phyloP scores from a whole-genome alignment of 2,329 filamentous ascomycete genomes.

The Aspergillus sp. region DNA sequence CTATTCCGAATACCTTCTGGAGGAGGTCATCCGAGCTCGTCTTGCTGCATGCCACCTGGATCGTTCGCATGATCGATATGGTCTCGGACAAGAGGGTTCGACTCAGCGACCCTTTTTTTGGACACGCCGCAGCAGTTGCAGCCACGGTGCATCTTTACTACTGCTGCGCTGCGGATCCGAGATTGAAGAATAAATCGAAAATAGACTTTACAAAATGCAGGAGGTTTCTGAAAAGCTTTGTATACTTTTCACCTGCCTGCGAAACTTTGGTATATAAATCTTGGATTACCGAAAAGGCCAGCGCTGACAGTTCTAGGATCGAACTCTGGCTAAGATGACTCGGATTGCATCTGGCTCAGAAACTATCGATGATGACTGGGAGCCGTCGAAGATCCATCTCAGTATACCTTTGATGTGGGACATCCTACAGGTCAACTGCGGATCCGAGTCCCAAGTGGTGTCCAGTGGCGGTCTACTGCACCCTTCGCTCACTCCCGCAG shows the following conservation, averaged over 20 bases:
- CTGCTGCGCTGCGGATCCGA: conserved; percentile 42
- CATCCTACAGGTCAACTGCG: conserved; percentile 41
- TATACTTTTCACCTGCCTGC: conserved; percentile 40
- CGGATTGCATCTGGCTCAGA: conserved; percentile 42
- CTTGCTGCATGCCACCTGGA: conserved; percentile 45
- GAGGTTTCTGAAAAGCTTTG: conserved; percentile 41
- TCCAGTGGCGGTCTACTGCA: conserved; percentile 35
- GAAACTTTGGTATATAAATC: conserved; percentile 37
- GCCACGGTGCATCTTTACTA: conserved; percentile 47
- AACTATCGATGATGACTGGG: conserved; percentile 43
- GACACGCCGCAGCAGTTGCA: conserved; percentile 43
- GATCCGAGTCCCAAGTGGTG: conserved; percentile 27
- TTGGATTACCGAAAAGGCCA: too few species aligned
- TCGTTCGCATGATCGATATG: conserved; percentile 48
- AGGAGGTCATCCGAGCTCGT: conserved; percentile 43
- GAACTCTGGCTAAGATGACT: conserved; percentile 41
- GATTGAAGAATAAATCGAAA: conserved; percentile 44
- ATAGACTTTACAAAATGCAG: conserved; percentile 45
- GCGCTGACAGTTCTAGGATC: conserved; percentile 29
- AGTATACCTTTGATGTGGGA: conserved; percentile 47
- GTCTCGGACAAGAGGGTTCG: conserved; percentile 42
- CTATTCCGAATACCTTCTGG: conserved; percentile 48
- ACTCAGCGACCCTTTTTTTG: conserved; percentile 45
- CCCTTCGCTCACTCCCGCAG: conserved; percentile 29
- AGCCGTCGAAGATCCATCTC: conserved; percentile 45